These are phyloP conservation scores for Trematosphaeria pertusa DNA, from an alignment of 2,329 filamentous ascomycete species.

Conservation along the genomic window DNA sequence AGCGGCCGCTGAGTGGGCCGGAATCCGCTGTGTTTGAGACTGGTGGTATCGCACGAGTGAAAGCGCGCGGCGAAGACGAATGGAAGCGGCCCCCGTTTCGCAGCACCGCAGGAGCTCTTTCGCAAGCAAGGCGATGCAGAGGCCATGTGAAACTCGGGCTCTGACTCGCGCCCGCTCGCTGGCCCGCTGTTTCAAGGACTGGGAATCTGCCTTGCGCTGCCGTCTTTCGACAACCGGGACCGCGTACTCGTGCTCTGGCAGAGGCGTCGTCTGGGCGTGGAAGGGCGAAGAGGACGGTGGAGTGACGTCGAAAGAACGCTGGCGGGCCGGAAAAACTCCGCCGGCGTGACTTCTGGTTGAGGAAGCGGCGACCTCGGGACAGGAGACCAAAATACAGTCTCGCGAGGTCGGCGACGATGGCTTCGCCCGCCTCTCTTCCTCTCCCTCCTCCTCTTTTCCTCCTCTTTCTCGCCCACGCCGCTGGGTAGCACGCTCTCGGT, in stretches of 20 bases:
- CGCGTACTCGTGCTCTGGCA: background rate
- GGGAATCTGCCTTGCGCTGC: background rate
- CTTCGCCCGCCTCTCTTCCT: no score
- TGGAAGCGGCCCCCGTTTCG: background rate
- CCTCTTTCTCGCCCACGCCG: no score
- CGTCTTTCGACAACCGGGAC: no score
- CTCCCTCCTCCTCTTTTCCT: no score
- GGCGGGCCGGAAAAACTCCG: constrained; percentile 3
- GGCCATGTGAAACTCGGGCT: background rate
- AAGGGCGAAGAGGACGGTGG: background rate
- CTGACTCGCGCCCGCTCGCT: background rate
- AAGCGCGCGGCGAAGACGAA: background rate
- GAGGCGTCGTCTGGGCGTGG: background rate
- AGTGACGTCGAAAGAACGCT: constrained; percentile 11
- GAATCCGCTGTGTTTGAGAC: constrained; percentile 12
- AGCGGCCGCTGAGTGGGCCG: constrained; percentile 5
- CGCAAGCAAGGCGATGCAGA: background rate
- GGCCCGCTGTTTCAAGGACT: background rate
- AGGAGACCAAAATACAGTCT: background rate
- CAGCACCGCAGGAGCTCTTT: background rate
- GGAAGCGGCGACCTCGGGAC: background rate
- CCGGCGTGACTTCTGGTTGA: background rate
- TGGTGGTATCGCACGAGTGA: background rate
- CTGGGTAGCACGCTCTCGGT: background rate
- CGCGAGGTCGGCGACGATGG: no score